Base-by-base conservation (phyloP, 257 asterid genomes). In the Nicotiana paniculata region DNA sequence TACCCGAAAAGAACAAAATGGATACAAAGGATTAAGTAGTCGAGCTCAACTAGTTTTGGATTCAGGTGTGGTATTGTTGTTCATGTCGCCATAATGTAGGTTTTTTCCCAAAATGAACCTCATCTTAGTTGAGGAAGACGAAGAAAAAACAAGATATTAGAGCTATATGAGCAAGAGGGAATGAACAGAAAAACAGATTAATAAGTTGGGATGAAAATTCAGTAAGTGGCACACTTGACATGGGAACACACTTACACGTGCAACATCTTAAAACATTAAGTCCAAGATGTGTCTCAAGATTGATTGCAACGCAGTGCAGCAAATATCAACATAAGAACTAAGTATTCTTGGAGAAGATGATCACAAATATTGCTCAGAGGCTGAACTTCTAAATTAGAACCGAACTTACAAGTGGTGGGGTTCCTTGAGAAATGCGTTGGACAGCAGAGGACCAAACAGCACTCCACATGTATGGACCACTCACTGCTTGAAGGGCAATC, bases 401-500 rank as follows among this genome's bases (percentile, higher is more conserved):
- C 15, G 15, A 87, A 91, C 98, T 90, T 90, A 95, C 99, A 79
- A 96, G 97, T 63, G 99, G 98, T 61, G 98, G 99, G 84, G 99
- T 96, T 90, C 99, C 98, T 85, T 96, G 99, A 83, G 98, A 96
- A 81, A 95, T 96, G 81, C 97, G 91, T 84, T 93, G 96, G 82
- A 96, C 98, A 82, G 98, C 97, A 86, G 96, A 88, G 81, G 92
- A 83, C 99, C 99, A 96, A 85, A 81, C 89, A 11, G 90, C 86
- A 85, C 90, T 92, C 97, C 95, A 95, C 97, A 95, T 92, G 88
- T 96, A 92, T 80, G 99, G 97, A 81, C 98, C 99, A 59, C 89
- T 88, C 82, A 96, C 99, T 72, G 98, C 97, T 89, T 96, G 99
- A 72, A 94, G 96, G 53, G 97, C 92, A 86, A 86, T 78, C 79